Base-by-base conservation (phyloP, 73 alveolate genomes). In the Chromera velia region DNA sequence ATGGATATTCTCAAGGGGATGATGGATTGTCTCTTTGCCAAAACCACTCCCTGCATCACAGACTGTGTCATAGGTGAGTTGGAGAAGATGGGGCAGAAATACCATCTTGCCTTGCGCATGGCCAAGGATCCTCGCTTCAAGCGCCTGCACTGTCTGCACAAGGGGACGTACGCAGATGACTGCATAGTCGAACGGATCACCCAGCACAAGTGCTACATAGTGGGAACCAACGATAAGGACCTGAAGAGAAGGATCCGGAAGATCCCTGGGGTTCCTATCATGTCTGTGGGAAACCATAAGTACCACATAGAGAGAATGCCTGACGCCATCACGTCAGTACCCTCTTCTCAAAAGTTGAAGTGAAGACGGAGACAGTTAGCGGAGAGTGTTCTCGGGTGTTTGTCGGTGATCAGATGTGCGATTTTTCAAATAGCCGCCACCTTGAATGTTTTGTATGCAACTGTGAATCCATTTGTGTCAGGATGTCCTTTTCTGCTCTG, bases 161-260 rank as follows among this genome's bases (percentile, higher is more conserved):
- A 90, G 71, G 99, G 99, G 17, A 96, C 98, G 28, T 96, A 96
- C 87, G 99, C 99, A n/a, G 99, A 96, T 91, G 99, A 96, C 85
- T 96, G 99, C 86, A 63, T 96, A 28, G 98, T 96, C 32, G 92
- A 94, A 73, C 92, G 97, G 78, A 7, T 4, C 55, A 40, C 55
- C 13, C 89, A 89, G 84, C 92, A 93, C 83, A 89, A 96, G 80
- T 91, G 97, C 73, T 96, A 80, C 82, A 96, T 94, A 64, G 98
- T 96, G n/a, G 99, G 97, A n/a, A 96, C 99, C 49, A 91, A 96
- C 86, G 99, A 96, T 93, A 94, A 94, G 84, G 98, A 96, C 73
- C 77, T 84, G 1, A 94, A 93, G 80, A 90, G 97, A 66, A 94
- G 99, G 89, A 91, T 96, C 26, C 90, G 99, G 75, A 94, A 96